These are phyloP conservation scores for Cladochytrium replicatum DNA, from an alignment of 192 early-diverging fungal genomes.

Conservation along the genomic window DNA sequence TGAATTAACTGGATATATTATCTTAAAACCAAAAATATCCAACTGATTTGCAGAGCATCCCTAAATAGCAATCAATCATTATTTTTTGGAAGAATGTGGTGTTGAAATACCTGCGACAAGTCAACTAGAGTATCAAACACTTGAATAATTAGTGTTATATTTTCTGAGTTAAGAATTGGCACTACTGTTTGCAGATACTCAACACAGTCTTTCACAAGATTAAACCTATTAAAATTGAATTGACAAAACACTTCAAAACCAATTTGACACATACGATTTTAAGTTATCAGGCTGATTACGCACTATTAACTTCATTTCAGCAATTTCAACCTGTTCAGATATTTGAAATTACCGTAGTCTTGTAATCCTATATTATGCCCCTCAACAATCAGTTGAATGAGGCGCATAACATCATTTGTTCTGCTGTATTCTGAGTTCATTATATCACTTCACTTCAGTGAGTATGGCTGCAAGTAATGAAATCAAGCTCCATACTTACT, in stretches of 20 bases:
- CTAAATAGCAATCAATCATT: not conserved
- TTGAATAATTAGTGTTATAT: conserved; percentile 23
- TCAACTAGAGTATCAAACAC: conserved; percentile 30
- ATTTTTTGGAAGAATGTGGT: conserved; percentile 1
- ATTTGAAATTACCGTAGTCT: no score
- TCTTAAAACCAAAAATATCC: conserved; percentile 23
- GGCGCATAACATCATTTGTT: conserved; percentile 18
- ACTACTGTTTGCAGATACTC: conserved; percentile 23
- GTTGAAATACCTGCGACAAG: conserved; percentile 15
- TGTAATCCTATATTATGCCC: conserved; percentile 26
- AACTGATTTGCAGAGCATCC: conserved; percentile 26
- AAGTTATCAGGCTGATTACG: conserved; percentile 25
- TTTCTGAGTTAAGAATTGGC: conserved; percentile 3
- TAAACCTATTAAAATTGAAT: conserved; percentile 20
- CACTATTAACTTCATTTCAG: no score
- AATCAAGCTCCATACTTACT: no score
- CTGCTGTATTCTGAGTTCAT: no score
- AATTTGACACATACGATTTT: no score
- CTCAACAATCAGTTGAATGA: conserved; percentile 26
- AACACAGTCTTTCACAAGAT: conserved; percentile 23
- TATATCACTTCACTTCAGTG: no score
- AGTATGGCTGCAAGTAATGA: no score
- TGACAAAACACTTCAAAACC: no score
- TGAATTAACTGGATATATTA: conserved; percentile 20
- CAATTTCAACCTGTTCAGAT: no score